Base-by-base conservation (phyloP, 495 filamentous ascomycete species). In the Neurospora sp. region DNA sequence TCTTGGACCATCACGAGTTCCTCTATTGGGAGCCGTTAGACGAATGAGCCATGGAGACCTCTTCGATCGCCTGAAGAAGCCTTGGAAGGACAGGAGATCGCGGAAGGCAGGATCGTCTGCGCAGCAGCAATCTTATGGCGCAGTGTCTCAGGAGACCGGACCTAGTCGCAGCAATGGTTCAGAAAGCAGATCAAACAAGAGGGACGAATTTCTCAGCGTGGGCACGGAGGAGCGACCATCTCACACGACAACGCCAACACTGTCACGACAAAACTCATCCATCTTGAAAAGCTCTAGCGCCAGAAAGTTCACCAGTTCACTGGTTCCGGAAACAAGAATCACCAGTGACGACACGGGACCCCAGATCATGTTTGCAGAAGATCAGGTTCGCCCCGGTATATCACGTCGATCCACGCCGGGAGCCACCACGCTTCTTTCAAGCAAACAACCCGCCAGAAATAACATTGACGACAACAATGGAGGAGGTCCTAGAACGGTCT, bases 361-460 rank as follows among this genome's bases (percentile, higher is more conserved):
- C 3, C 90, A 85, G n/a, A 95, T 95, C 71, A 94, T 92, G 90
- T 94, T 95, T 78, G 86, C 87, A 15, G 81, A 91, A 59, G 48
- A 73, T 42, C 43, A 76, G 28, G 80, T 77, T 73, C 77, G 86
- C 77, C 81, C 89, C 59, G 77, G 76, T 77, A 83, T 83, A 43
- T 87, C 81, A 71, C 84, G 84, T 69, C 86, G 82, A 73, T 83
- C 82, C 66, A 89, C 83, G 2, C 81, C 76, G 39, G 82, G 86
- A 9, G 28, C 15, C 13, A 19, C 54, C 1, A 28, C 54, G 74
- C 85, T 84, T 43, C 92, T 92, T 77, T 89, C 88, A 34, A 90
- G 88, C 54, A 87, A 88, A 19, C 88, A 90, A 5, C 86, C 90
- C 17, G 88, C 88, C 72, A 88, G 89, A 15, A 84, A 85, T 69